Percentiles rank a stretch among this genome's conserved stretches.
phyloP scores from a whole-genome alignment of 345 rosid genomes.

The Cardamine chenopodiifolia region DNA sequence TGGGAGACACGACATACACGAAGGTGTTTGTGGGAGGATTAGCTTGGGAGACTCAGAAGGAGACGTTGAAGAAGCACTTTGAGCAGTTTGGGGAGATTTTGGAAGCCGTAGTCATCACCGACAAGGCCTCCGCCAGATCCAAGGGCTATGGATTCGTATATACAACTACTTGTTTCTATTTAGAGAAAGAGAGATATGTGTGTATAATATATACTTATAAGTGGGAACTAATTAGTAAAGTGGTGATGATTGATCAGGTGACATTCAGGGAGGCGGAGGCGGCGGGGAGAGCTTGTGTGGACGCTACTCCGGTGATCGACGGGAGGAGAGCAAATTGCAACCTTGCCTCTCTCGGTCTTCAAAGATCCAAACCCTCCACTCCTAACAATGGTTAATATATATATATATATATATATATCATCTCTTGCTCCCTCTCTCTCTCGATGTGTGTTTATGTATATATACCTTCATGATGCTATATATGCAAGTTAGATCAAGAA shows the following conservation, averaged over 20 bases:
- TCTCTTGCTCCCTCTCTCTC: background rate
- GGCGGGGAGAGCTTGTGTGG: conserved; percentile 91
- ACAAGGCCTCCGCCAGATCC: conserved; percentile 97
- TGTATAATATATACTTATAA: no score
- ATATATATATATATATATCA: no score
- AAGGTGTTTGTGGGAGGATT: conserved; percentile 96
- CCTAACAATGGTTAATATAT: conserved; percentile 68
- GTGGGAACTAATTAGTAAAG: conserved; percentile 7
- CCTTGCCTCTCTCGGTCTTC: conserved; percentile 90
- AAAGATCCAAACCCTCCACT: conserved; percentile 97
- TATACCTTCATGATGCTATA: background rate
- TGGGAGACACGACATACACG: conserved; percentile 89
- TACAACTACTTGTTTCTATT: conserved; percentile 13
- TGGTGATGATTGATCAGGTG: conserved; percentile 52
- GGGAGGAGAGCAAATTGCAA: conserved; percentile 98
- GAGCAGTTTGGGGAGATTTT: conserved; percentile 96
- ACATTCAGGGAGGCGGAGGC: conserved; percentile 90
- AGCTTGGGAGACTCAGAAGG: conserved; percentile 99
- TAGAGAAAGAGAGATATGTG: no score
- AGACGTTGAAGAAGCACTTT: conserved; percentile 90
- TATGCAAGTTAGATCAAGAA: conserved; percentile 11
- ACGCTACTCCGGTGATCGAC: conserved; percentile 92
- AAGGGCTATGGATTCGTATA: conserved; percentile 95
- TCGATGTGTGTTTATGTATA: background rate
- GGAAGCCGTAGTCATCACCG: conserved; percentile 97